Percentiles rank a stretch among this genome's conserved stretches.
Conservation (phyloP, 139 green algal species). For the Coelastrella sp. region DNA sequence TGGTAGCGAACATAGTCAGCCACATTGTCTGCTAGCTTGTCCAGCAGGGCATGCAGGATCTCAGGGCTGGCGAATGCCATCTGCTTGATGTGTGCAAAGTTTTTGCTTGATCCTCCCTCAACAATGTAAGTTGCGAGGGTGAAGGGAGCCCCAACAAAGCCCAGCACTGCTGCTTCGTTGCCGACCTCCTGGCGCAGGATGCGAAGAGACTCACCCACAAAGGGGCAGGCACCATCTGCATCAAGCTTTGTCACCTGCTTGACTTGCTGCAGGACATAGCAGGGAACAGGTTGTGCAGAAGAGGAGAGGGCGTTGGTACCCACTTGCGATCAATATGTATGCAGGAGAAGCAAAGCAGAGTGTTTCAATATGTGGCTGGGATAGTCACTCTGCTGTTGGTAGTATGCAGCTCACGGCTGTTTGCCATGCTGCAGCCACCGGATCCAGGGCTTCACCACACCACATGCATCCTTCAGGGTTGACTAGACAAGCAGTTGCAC, state of each 20-base stretch:
- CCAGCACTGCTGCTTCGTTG: constrained; percentile 84
- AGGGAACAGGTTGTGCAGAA: background rate
- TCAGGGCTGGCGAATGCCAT: constrained; percentile 85
- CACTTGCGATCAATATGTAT: background rate
- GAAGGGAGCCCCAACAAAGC: constrained; percentile 94
- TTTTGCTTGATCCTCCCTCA: constrained; percentile 89
- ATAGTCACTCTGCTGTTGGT: too few relatives aligned
- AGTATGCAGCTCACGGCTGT: too few relatives aligned
- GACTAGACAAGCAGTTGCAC: too few relatives aligned
- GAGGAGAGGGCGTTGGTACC: background rate
- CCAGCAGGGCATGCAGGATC: constrained; percentile 79
- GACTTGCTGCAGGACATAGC: constrained; percentile 70
- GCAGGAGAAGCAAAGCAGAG: too few relatives aligned
- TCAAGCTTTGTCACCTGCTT: constrained; percentile 81
- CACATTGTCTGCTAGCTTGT: constrained; percentile 90
- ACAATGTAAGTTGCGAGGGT: constrained; percentile 96
- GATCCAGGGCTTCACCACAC: too few relatives aligned
- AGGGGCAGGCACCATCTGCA: constrained; percentile 78
- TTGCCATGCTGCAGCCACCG: too few relatives aligned
- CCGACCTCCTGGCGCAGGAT: constrained; percentile 76
- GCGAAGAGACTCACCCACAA: constrained; percentile 88
- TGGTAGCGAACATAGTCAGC: constrained; percentile 94
- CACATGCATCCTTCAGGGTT: too few relatives aligned
- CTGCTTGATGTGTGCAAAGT: constrained; percentile 90
- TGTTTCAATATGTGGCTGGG: too few relatives aligned